Conservation (phyloP, 306 rosid species). For the Lathyrus oleraceus region DNA sequence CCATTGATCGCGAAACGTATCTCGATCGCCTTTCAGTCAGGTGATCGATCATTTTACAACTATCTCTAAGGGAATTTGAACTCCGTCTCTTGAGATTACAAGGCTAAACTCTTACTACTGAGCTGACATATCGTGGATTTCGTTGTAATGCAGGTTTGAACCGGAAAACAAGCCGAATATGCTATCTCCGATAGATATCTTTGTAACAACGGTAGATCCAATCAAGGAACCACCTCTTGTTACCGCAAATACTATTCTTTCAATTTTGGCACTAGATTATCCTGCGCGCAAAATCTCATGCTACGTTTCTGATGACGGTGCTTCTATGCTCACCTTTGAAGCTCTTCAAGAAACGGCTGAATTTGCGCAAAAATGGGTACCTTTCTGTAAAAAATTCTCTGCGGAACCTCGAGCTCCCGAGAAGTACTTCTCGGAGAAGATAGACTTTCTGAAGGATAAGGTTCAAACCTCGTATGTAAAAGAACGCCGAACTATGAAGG, state of each 20-base stretch:
- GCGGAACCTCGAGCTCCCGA: constrained; percentile 94
- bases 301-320: constrained; percentile 94
- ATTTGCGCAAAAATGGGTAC: constrained; percentile 91
- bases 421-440: constrained; percentile 85
- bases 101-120: background rate
- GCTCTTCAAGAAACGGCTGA: constrained; percentile 94
- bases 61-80: background rate
- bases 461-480: constrained; percentile 87
- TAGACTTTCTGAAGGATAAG: constrained; percentile 90
- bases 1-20: constrained; percentile 91
- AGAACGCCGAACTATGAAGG: constrained; percentile 97
- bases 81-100: background rate
- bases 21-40: constrained; percentile 93
- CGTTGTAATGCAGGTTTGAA: constrained; percentile 65
- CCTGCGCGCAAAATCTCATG: constrained; percentile 86
- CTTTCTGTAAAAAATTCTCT: constrained; percentile 76
- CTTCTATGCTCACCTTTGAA: constrained; percentile 95
- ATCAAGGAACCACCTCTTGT: constrained; percentile 93
- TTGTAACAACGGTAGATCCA: constrained; percentile 90
- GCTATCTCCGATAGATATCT: constrained; percentile 79
- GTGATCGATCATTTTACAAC: constrained; percentile 33
- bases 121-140: background rate
- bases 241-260: constrained; percentile 90
- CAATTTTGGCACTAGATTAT: constrained; percentile 88
- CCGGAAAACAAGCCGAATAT: constrained; percentile 82